Conservation (phyloP, 192 early-diverging fungal species). For the Backusella mclennaniae region DNA sequence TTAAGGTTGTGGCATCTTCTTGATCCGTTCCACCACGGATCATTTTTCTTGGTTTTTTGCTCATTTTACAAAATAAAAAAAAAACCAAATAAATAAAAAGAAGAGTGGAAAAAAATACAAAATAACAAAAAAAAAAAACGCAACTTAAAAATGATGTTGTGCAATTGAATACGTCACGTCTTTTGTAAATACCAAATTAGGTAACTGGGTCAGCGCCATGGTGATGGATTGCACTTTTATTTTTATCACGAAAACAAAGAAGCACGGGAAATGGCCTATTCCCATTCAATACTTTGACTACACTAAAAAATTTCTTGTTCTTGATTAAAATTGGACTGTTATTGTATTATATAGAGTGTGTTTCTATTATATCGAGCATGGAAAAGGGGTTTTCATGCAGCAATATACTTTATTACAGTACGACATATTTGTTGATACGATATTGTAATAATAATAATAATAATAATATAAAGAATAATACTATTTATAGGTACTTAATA, state of each 20-base stretch:
- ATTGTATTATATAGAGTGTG: too few species aligned
- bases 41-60: slow-evolving; percentile 25
- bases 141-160: neutral
- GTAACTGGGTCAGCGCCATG: neutral
- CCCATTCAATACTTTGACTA: too few species aligned
- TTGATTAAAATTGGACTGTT: too few species aligned
- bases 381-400: neutral
- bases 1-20: slow-evolving; percentile 61
- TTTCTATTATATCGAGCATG: neutral
- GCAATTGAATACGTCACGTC: neutral
- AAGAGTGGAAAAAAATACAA: neutral
- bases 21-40: slow-evolving; percentile 56
- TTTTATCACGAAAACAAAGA: too few species aligned
- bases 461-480: neutral
- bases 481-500: too few species aligned
- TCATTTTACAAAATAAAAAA: neutral
- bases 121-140: neutral
- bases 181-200: neutral
- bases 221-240: neutral
- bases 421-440: neutral
- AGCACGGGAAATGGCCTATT: too few species aligned
- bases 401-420: neutral
- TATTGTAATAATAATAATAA: neutral
- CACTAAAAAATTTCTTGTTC: too few species aligned
- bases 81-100: neutral